phyloP scores from a whole-genome alignment of 768 basidiomycete species.

The Coprinopsis sp. region DNA sequence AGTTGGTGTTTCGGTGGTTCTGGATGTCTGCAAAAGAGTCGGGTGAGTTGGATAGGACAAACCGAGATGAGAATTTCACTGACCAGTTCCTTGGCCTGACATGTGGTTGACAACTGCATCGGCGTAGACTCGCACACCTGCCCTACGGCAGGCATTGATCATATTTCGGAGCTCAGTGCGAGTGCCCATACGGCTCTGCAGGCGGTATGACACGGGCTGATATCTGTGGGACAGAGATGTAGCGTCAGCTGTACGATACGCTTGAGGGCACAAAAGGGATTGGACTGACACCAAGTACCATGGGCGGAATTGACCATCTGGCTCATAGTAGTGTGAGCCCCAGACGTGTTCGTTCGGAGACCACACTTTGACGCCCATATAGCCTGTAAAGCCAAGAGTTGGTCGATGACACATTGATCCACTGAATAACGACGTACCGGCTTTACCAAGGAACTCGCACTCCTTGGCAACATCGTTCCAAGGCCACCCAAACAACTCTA shows the following conservation, averaged over 20 bases:
- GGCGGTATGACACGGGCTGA: slow-evolving; percentile 9
- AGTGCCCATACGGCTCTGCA: slow-evolving; percentile 5
- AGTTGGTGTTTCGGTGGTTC: slow-evolving; percentile 3
- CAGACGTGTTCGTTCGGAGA: slow-evolving; percentile 9
- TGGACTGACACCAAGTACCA: slow-evolving; percentile 6
- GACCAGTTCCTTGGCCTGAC: slow-evolving; percentile 10
- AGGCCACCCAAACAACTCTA: slow-evolving; percentile 10
- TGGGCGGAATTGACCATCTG: slow-evolving; percentile 7
- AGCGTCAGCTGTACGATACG: too few species aligned
- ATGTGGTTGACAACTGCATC: slow-evolving; percentile 10
- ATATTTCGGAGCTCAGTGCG: slow-evolving; percentile 8
- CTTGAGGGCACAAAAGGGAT: background rate
- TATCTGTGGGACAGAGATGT: background rate
- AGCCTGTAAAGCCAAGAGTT: background rate
- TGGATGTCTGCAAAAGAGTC: slow-evolving; percentile 1
- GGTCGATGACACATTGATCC: background rate
- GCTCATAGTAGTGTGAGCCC: slow-evolving; percentile 10
- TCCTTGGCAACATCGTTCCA: slow-evolving; percentile 8
- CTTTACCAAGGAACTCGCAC: slow-evolving; percentile 9
- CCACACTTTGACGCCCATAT: slow-evolving; percentile 11
- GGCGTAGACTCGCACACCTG: slow-evolving; percentile 7
- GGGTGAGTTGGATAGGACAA: background rate
- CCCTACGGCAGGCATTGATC: slow-evolving; percentile 7
- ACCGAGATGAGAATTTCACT: background rate
- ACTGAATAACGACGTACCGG: slow-evolving; percentile 1